A percentile compares a stretch with the other conserved stretches of the same genome.
Conservation (phyloP, 1,284 basidiomycete species). For the Agroathelia rolfsii region DNA sequence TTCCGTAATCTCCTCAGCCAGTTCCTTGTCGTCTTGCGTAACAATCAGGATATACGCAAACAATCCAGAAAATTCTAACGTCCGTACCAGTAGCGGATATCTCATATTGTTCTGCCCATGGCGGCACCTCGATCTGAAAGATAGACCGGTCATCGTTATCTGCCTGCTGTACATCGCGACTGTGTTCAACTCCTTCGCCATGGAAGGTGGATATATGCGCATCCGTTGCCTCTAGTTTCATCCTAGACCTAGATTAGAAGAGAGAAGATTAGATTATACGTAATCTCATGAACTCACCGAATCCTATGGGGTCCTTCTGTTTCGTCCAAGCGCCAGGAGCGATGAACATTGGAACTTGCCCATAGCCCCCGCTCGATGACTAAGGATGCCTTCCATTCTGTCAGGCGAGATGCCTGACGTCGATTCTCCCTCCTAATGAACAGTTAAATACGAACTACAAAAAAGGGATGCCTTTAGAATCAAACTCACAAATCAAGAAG, state of each 20-base stretch:
- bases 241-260: no score
- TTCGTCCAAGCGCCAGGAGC: conserved; percentile 73
- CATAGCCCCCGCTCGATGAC: conserved; percentile 74
- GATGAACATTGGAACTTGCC: conserved; percentile 42
- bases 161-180: conserved; percentile 48
- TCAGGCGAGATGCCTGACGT: conserved; percentile 52
- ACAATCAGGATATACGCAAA: conserved; percentile 2
- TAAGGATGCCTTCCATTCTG: conserved; percentile 47
- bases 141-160: conserved; percentile 52
- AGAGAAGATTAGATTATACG: neutral
- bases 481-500: conserved; percentile 63
- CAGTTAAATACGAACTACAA: no score
- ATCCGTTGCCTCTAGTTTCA: conserved; percentile 58
- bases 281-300: conserved; percentile 34
- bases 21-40: conserved; percentile 40
- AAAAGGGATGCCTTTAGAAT: no score
- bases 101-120: conserved; percentile 76
- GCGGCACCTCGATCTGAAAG: conserved; percentile 56
- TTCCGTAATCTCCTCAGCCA: conserved; percentile 64
- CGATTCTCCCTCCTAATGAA: conserved; percentile 64
- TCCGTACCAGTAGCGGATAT: conserved; percentile 56
- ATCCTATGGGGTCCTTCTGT: conserved; percentile 83
- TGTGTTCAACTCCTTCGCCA: conserved; percentile 34
- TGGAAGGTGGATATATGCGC: conserved; percentile 41
- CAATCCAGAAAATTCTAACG: conserved; percentile 25